A percentile compares a stretch with the other conserved stretches of the same genome.
Conservation (phyloP, 2,329 filamentous ascomycete species). For the Myotisia sp. region DNA sequence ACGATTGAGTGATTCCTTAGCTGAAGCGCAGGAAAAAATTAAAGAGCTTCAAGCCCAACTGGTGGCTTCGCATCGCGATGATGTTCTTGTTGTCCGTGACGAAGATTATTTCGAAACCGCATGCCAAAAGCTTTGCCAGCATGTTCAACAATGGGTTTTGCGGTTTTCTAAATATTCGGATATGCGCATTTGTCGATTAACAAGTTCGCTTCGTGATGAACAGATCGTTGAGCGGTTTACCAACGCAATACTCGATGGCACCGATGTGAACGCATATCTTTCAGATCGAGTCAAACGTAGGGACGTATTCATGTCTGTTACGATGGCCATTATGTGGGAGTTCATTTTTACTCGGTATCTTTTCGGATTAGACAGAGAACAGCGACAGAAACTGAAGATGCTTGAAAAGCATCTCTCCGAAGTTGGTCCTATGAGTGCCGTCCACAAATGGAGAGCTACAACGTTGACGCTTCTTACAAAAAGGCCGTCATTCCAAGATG, state of each 20-base stretch:
- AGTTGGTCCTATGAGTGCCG: constrained; percentile 73
- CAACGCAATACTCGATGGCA: constrained; percentile 85
- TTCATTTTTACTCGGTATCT: constrained; percentile 96
- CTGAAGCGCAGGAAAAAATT: constrained; percentile 51
- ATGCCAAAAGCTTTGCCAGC: constrained; percentile 86
- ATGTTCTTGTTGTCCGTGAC: constrained; percentile 67
- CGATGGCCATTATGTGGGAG: constrained; percentile 99
- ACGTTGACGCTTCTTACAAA: constrained; percentile 79
- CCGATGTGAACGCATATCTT: constrained; percentile 79
- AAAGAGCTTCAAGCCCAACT: constrained; percentile 47
- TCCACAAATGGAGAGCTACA: constrained; percentile 92
- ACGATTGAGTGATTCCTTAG: constrained; percentile 61
- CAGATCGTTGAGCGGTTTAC: constrained; percentile 89
- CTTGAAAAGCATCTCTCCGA: constrained; percentile 85
- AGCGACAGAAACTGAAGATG: constrained; percentile 91
- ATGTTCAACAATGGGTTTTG: constrained; percentile 94
- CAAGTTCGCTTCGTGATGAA: constrained; percentile 73
- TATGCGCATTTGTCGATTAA: constrained; percentile 70
- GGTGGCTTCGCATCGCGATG: constrained; percentile 45
- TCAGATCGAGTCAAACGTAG: constrained; percentile 74
- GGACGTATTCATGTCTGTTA: constrained; percentile 96
- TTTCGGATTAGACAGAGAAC: constrained; percentile 96
- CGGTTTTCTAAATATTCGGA: constrained; percentile 98
- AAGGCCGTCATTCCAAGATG: constrained; percentile 62
- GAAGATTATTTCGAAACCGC: constrained; percentile 92